Evolutionary conservation across 495 filamentous ascomycete genomes (phyloP).

Genomic region (Trichoderma asperelloides): DNA sequence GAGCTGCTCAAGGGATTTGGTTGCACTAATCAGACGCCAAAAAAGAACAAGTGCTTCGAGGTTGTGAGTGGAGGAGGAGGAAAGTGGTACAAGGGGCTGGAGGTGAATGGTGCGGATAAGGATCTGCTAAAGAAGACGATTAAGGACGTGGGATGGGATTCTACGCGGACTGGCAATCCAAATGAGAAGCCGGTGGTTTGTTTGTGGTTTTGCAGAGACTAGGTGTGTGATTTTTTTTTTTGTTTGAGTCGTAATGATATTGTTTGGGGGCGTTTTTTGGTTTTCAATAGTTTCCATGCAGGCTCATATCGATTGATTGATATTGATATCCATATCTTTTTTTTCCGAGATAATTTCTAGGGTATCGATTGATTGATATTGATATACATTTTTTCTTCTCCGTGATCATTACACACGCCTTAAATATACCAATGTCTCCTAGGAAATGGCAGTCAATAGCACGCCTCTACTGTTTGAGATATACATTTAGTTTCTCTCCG

Average conservation of each 20-base stretch:
- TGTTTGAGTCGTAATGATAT: neutral
- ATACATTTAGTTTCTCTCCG: no score
- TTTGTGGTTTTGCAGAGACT: slow-evolving; percentile 33
- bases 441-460: no score
- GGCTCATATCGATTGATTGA: no score
- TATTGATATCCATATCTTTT: no score
- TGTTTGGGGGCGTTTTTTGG: neutral
- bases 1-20: slow-evolving; percentile 41
- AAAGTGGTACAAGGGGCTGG: slow-evolving; percentile 28
- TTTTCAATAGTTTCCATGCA: neutral
- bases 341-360: no score
- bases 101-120: slow-evolving; percentile 21
- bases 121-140: slow-evolving; percentile 21
- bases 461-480: no score
- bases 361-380: no score
- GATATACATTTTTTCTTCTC: no score
- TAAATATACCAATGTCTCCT: no score
- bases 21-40: slow-evolving; percentile 27
- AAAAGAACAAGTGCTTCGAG: slow-evolving; percentile 36
- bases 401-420: no score
- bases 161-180: slow-evolving; percentile 21
- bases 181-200: slow-evolving; percentile 31
- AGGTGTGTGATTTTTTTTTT: neutral
- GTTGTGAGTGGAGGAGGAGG: slow-evolving; percentile 28
- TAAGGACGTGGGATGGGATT: slow-evolving; percentile 30